Evolutionary conservation across 306 rosid species (phyloP).

Genomic region (Vigna mungo): DNA sequence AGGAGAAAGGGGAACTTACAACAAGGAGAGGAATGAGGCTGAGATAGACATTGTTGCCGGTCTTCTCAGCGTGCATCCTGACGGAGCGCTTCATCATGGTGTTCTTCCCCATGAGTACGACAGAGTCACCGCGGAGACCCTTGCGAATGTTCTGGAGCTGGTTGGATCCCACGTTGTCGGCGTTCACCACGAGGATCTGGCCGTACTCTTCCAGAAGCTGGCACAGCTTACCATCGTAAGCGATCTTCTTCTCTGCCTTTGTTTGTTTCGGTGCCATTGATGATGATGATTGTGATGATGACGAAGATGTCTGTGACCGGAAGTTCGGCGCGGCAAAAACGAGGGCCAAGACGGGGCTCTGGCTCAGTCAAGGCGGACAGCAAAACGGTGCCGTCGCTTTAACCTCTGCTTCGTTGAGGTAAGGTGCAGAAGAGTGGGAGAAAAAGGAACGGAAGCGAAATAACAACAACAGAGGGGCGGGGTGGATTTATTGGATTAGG

Average conservation of each 20-base stretch:
- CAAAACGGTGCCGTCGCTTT: conserved; percentile 67
- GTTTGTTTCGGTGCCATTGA: conserved; percentile 64
- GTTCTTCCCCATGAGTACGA: conserved; percentile 94
- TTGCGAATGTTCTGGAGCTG: conserved; percentile 84
- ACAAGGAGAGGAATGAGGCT: conserved; percentile 86
- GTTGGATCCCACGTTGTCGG: conserved; percentile 90
- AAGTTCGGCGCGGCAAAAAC: conserved; percentile 42
- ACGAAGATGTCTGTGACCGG: background rate
- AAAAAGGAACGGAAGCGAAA: background rate
- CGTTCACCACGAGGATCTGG: conserved; percentile 82
- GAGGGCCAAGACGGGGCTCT: conserved; percentile 77
- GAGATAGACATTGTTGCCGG: conserved; percentile 70
- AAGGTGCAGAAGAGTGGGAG: background rate
- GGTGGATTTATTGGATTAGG: conserved; percentile 8
- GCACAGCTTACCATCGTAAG: conserved; percentile 81
- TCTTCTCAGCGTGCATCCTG: conserved; percentile 72
- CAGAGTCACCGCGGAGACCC: conserved; percentile 87
- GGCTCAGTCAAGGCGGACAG: conserved; percentile 82
- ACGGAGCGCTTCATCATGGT: conserved; percentile 97
- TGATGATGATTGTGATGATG: background rate
- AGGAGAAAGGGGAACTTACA: conserved; percentile 40
- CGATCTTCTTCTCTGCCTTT: conserved; percentile 81
- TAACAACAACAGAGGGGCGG: background rate
- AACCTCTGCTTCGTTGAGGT: conserved; percentile 51
- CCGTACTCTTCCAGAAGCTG: conserved; percentile 69